Conservation (phyloP, 2,329 filamentous ascomycete genomes). For the Verticillium zaregamsianum region DNA sequence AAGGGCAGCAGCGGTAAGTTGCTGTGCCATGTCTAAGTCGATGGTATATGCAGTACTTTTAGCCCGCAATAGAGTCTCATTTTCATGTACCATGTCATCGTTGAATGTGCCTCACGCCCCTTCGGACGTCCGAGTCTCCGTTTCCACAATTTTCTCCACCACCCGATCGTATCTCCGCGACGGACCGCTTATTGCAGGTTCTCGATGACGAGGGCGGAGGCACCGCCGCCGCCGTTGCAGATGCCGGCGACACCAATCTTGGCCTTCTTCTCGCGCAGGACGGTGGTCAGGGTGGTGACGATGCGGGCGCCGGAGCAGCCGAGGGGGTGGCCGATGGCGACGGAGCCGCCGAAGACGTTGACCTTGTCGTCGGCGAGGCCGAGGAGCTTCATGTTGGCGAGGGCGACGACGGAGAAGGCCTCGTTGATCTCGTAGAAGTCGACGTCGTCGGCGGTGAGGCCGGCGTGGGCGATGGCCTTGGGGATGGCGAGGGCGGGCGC, state of each 20-base stretch:
- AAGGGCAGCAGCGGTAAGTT: slow-evolving; percentile 6
- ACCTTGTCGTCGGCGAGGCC: slow-evolving; percentile 77
- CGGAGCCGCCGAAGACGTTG: slow-evolving; percentile 91
- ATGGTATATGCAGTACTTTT: slow-evolving; percentile 6
- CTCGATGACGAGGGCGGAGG: slow-evolving; percentile 90
- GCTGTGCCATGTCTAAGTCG: slow-evolving; percentile 11
- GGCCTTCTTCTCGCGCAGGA: slow-evolving; percentile 83
- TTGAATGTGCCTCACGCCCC: slow-evolving; percentile 1
- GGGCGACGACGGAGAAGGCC: slow-evolving; percentile 93
- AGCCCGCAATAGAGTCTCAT: neutral
- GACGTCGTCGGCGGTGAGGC: slow-evolving; percentile 69
- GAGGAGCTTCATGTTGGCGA: slow-evolving; percentile 94
- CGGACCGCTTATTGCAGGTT: slow-evolving; percentile 48
- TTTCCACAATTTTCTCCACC: neutral
- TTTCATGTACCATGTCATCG: slow-evolving; percentile 2
- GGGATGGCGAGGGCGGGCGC: slow-evolving; percentile 91
- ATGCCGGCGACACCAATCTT: slow-evolving; percentile 94
- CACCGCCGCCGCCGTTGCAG: slow-evolving; percentile 96
- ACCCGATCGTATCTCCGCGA: neutral
- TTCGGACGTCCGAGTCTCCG: neutral
- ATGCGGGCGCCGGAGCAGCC: slow-evolving; percentile 94
- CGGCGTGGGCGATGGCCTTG: slow-evolving; percentile 95
- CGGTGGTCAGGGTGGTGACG: slow-evolving; percentile 81
- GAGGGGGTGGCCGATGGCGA: slow-evolving; percentile 92
- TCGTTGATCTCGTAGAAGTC: slow-evolving; percentile 99